These are phyloP conservation scores for Cerrena zonata DNA, from an alignment of 1,284 basidiomycete species.

Conservation along the genomic window DNA sequence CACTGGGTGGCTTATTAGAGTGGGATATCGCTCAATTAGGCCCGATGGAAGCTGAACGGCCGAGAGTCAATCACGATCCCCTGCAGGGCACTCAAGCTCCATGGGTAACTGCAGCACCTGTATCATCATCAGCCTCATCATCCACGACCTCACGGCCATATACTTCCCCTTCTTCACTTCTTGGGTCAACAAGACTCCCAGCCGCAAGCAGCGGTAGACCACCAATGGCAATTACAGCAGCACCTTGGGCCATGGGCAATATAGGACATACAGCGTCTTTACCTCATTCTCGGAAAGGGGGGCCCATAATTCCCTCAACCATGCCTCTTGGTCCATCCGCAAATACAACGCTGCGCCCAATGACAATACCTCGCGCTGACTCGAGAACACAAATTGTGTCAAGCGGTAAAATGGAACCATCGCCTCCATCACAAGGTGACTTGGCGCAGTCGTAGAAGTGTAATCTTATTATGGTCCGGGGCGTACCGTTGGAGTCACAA, in stretches of 20 bases:
- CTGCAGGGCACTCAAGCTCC: conserved; percentile 1
- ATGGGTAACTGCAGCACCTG: background rate
- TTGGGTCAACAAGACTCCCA: background rate
- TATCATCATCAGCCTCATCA: background rate
- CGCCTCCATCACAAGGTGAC: no score
- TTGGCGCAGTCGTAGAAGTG: no score
- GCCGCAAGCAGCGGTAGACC: background rate
- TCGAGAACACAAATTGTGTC: conserved; percentile 1
- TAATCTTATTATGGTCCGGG: no score
- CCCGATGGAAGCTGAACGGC: background rate
- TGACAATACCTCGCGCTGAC: conserved; percentile 2
- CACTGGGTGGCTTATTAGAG: conserved; percentile 74
- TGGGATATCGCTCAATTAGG: conserved; percentile 41
- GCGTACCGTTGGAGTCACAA: no score
- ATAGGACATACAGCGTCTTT: background rate
- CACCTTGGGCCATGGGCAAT: background rate
- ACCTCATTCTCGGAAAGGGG: background rate
- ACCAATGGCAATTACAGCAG: background rate
- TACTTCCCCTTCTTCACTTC: background rate
- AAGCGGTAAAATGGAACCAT: background rate
- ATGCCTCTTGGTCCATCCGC: conserved; percentile 22
- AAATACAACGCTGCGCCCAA: conserved; percentile 16
- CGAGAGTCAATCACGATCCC: conserved; percentile 26
- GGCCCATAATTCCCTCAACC: conserved; percentile 17
- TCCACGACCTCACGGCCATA: background rate